These are phyloP conservation scores for Microbotryum lychnidis-dioicae DNA, from an alignment of 1,284 basidiomycete species.

Conservation along the genomic window DNA sequence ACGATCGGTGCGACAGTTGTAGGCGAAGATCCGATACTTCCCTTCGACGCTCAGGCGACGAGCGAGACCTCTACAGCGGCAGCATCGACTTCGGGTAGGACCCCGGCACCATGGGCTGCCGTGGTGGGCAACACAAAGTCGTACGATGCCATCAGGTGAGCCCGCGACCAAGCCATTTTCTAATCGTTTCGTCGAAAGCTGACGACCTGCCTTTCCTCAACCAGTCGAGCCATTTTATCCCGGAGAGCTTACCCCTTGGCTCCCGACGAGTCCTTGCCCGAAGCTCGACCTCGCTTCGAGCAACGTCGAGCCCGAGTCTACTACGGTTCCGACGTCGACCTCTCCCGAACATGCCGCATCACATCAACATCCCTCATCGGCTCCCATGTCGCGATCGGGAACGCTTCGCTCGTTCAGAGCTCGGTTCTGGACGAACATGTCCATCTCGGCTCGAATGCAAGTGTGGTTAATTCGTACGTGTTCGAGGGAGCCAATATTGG, in stretches of 20 bases:
- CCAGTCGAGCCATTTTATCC: slow-evolving; percentile 82
- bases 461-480: slow-evolving; percentile 66
- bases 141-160: slow-evolving; percentile 74
- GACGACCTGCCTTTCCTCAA: neutral
- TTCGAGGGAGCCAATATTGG: slow-evolving; percentile 73
- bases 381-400: slow-evolving; percentile 55
- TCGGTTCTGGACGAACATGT: slow-evolving; percentile 72
- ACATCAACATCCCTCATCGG: slow-evolving; percentile 77
- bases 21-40: slow-evolving; percentile 40
- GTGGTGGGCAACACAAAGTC: slow-evolving; percentile 54
- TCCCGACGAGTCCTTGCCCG: slow-evolving; percentile 84
- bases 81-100: neutral
- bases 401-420: slow-evolving; percentile 54
- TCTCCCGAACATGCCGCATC: slow-evolving; percentile 63
- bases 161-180: neutral
- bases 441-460: slow-evolving; percentile 54
- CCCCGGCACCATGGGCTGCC: slow-evolving; percentile 19
- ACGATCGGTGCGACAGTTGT: slow-evolving; percentile 84
- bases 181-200: neutral
- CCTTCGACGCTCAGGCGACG: neutral
- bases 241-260: slow-evolving; percentile 92
- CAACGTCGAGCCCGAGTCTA: slow-evolving; percentile 78
- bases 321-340: slow-evolving; percentile 52
- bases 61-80: neutral
- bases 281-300: slow-evolving; percentile 58